Evolutionary conservation across 106 monocot genomes (phyloP), one percentile per base, ranked within the genome.

Genomic region (Dendrobium huoshanense): DNA sequence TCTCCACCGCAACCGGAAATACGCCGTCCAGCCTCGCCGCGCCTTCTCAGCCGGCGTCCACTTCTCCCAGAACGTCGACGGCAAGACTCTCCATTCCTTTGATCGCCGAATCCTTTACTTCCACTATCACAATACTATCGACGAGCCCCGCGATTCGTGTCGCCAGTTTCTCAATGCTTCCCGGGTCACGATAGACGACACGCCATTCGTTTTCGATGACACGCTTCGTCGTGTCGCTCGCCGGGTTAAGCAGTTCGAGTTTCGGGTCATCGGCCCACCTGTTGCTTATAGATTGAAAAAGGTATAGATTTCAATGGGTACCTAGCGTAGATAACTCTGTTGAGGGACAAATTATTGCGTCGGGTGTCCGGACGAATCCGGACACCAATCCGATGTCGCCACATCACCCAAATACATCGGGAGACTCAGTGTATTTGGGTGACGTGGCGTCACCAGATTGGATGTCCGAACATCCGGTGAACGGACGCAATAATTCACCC

Each of bases 121-220:
- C 77, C 93, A 94, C 76, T 94, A 94, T 80, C 93, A 94, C 44
- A 87, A 82, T 55, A 89, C 91, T 42, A 87, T 91, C 41, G 79
- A 80, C 24, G 80, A 82, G 10, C 81, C 83, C 13, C 20, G 82
- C 7, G 93, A 91, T 0, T 89, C 91, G 0, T 94, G 93, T 82
- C 40, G 59, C 15, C 80, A 86, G 31, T 94, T 91, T 41, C 47
- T 56, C 72, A 83, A 85, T 33, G 47, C 70, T 1, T 78, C 82
- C 8, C 25, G 77, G 47, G 0, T 85, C n/a, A 16, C n/a, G 0
- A 75, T 70, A 75, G 82, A 88, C 44, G 40, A 73, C 18, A 75
- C 27, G 16, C 88, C 88, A 0, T 88, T 80, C 40, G 80, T 80
- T 5, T 44, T 58, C 40, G 88, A 88, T 74, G 88, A 85, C 2